These are phyloP conservation scores for Alloteropsis semialata DNA, from an alignment of 176 grass and related monocot species.

Conservation along the genomic window DNA sequence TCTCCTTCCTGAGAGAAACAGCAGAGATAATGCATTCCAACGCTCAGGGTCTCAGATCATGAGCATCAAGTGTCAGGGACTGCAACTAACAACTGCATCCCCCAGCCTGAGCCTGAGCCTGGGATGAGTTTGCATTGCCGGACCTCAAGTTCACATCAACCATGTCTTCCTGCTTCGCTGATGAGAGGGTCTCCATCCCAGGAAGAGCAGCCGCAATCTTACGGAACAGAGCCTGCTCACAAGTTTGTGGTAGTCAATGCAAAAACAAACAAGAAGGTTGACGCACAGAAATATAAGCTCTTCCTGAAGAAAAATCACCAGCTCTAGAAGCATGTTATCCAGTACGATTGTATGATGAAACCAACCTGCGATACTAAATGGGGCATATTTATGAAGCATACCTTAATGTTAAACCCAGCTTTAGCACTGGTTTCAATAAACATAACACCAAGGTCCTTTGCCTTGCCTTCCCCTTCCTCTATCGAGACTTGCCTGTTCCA, in stretches of 20 bases:
- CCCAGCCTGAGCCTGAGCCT: conserved; percentile 71
- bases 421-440: conserved; percentile 33
- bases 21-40: conserved; percentile 15
- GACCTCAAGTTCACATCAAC: conserved; percentile 39
- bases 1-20: conserved; percentile 36
- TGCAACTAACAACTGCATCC: conserved; percentile 78
- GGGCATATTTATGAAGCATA: conserved; percentile 4
- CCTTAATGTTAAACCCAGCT: conserved; percentile 34
- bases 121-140: conserved; percentile 67
- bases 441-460: conserved; percentile 19
- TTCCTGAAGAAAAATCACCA: not conserved
- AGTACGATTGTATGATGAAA: no score
- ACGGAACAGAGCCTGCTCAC: conserved; percentile 25
- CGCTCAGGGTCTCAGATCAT: conserved; percentile 18
- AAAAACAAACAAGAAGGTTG: not conserved
- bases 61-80: conserved; percentile 20
- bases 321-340: not conserved
- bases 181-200: conserved; percentile 26
- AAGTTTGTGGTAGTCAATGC: conserved; percentile 9
- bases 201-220: conserved; percentile 21
- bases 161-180: conserved; percentile 26
- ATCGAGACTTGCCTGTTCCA: conserved; percentile 35
- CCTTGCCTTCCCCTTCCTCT: conserved; percentile 27
- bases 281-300: not conserved
- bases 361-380: not conserved